phyloP scores from a whole-genome alignment of 139 green algal species.

The Trebouxia sp. region DNA sequence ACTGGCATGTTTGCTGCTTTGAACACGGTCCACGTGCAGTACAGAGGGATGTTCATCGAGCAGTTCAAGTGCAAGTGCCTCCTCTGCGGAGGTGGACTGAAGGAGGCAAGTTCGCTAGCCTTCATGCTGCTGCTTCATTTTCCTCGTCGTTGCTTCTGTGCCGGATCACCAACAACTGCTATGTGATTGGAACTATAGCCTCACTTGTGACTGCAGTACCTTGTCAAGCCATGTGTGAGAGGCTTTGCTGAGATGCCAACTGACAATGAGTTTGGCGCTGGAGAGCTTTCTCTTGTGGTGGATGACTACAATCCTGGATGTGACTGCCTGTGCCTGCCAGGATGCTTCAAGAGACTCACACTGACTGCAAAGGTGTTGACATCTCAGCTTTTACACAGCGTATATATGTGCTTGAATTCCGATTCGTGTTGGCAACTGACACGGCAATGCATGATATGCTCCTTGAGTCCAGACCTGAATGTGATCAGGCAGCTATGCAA shows the following conservation, averaged over 20 bases:
- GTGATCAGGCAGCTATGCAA: no score
- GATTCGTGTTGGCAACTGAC: no score
- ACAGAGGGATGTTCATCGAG: background rate
- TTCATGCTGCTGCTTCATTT: background rate
- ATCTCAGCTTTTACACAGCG: no score
- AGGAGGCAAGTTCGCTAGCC: background rate
- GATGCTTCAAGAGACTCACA: constrained; percentile 25
- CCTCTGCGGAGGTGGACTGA: background rate
- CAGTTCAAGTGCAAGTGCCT: background rate
- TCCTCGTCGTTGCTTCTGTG: background rate
- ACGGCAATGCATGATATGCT: no score
- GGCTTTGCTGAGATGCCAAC: constrained; percentile 25
- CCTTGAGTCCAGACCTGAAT: no score
- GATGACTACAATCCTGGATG: constrained; percentile 31
- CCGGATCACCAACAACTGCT: background rate
- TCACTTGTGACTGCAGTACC: constrained; percentile 18
- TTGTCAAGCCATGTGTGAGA: constrained; percentile 25
- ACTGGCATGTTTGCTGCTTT: background rate
- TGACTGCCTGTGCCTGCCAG: constrained; percentile 6
- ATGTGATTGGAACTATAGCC: background rate
- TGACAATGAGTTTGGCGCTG: constrained; percentile 15
- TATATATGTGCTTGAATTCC: no score
- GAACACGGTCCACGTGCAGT: constrained; percentile 20
- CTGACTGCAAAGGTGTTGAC: constrained; percentile 1
- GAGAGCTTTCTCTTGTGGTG: constrained; percentile 13